Evolutionary conservation across 208 protist species (phyloP), one percentile per base, ranked within the genome.

Genomic region (Wallacemonas sp.): DNA sequence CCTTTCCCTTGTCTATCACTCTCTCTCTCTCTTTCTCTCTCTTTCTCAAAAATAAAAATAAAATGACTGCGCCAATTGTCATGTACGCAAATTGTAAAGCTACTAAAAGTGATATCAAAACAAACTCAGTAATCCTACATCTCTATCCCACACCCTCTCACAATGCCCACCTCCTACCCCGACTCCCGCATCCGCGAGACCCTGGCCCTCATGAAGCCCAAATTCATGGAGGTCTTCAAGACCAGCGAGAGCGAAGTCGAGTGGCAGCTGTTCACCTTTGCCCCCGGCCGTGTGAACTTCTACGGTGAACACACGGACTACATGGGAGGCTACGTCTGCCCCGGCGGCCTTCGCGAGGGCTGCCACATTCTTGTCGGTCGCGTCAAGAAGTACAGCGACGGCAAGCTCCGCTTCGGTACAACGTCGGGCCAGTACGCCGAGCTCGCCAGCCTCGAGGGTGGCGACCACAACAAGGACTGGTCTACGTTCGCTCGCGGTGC

Each of bases 231-330:
- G 59, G 62, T 78, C 30, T 88, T 82, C 59, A 75, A 82, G 45
- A 45, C 22, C 24, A 61, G 47, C 19, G 75, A 72, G n/a, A 56
- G 24, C 24, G 71, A 80, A 38, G 75, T 88, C n/a, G 68, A 79
- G 62, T 82, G 68, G 82, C 66, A 79, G 31, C 60, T 82, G 51
- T 82, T 88, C 66, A 75, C 77, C 41, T 76, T 84, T 31, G 79
- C 84, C 49, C 88, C 88, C 0, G 86, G 88, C 21, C 70, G 91
- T 22, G 86, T 96, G 19, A 94, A 94, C 74, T 77, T 93, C 60
- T 91, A 91, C 61, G 87, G 85, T 21, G 85, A 96, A 73, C 84
- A 96, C 71, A 80, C 82, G n/a, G 87, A 93, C 70, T 94, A 93
- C 74, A 84, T 80, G 70, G 82, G 81, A 39, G 83, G 82, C 39